phyloP scores from a whole-genome alignment of 805 yeast species.

The Zygotorulaspora florentina region DNA sequence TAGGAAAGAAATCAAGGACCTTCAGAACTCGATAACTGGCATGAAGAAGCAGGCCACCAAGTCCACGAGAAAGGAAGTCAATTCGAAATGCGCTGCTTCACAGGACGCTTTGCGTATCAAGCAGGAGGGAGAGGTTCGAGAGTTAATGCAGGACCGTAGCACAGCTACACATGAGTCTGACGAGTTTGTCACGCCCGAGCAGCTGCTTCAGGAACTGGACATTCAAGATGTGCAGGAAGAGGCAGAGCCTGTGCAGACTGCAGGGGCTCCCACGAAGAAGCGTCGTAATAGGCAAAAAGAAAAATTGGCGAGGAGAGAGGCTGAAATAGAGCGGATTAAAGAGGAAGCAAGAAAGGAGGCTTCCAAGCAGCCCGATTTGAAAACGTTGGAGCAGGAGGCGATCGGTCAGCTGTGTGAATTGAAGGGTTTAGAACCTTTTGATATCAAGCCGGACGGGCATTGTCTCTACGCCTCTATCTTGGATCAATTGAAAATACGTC shows the following conservation, averaged over 20 bases:
- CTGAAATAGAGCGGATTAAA: conserved; percentile 56
- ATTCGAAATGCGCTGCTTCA: conserved; percentile 53
- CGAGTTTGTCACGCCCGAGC: conserved; percentile 62
- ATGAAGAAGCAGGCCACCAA: conserved; percentile 81
- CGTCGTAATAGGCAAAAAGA: conserved; percentile 81
- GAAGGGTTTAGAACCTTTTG: conserved; percentile 51
- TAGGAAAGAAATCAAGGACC: conserved; percentile 61
- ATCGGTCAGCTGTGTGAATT: conserved; percentile 50
- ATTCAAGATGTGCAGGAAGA: conserved; percentile 34
- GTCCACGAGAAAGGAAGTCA: conserved; percentile 66
- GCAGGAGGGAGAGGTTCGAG: conserved; percentile 52
- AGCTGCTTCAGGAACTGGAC: conserved; percentile 56
- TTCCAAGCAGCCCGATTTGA: conserved; percentile 54
- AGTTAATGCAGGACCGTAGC: conserved; percentile 8
- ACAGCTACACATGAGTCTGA: conserved; percentile 31
- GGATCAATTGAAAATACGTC: conserved; percentile 67
- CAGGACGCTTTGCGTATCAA: conserved; percentile 50
- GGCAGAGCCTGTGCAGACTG: conserved; percentile 11
- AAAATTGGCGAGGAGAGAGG: conserved; percentile 69
- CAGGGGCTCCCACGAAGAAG: conserved; percentile 29
- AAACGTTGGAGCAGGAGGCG: conserved; percentile 67
- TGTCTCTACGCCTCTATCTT: conserved; percentile 83
- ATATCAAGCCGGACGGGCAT: conserved; percentile 88
- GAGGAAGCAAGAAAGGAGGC: conserved; percentile 74
- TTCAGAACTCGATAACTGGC: conserved; percentile 63